Evolutionary conservation across 495 filamentous ascomycete species (phyloP).

Genomic region (Aspergillus leporis): DNA sequence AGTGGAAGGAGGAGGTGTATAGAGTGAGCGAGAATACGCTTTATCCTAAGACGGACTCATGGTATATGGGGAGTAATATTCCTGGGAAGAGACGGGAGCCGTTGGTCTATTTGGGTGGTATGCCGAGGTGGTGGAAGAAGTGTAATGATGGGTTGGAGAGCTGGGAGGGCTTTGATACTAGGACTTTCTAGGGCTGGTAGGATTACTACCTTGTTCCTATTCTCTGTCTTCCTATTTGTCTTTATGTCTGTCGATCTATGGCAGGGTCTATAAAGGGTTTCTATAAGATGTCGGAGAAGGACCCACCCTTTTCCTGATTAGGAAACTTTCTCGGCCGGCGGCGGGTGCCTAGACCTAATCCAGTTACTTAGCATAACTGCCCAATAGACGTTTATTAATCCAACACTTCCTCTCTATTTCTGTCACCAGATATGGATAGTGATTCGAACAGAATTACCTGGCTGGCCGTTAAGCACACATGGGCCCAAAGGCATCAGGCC

Average conservation of each 20-base stretch:
- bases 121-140: constrained; percentile 21
- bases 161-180: not conserved
- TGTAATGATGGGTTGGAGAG: not conserved
- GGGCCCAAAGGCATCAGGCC: not conserved
- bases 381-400: not conserved
- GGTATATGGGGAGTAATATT: constrained; percentile 49
- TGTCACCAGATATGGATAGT: too few relatives aligned
- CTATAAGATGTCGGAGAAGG: not conserved
- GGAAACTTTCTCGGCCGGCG: not conserved
- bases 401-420: not conserved
- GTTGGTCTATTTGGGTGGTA: constrained; percentile 42
- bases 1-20: constrained; percentile 40
- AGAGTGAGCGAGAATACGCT: constrained; percentile 29
- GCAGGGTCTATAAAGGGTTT: not conserved
- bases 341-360: not conserved
- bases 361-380: not conserved
- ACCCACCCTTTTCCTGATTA: not conserved
- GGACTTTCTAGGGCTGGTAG: not conserved
- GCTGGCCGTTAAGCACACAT: not conserved
- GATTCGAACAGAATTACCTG: too few relatives aligned
- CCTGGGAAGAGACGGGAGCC: constrained; percentile 44
- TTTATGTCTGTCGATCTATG: too few relatives aligned
- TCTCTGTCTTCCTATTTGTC: too few relatives aligned
- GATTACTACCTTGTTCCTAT: too few relatives aligned
- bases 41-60: constrained; percentile 33